phyloP scores from a whole-genome alignment of 2,329 filamentous ascomycete species.

The Clonostachys solani region DNA sequence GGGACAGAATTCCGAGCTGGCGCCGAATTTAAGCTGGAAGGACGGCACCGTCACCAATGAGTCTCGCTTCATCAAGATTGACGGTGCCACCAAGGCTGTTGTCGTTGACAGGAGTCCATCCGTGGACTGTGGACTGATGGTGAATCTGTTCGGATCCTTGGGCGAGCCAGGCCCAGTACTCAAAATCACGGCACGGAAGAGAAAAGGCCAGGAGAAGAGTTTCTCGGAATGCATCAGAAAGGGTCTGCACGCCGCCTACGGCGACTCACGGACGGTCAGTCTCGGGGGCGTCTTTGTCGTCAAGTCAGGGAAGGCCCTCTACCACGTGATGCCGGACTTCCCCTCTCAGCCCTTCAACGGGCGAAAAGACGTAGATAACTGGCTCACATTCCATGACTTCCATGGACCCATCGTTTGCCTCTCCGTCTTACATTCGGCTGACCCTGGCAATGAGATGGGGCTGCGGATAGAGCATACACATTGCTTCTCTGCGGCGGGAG shows the following conservation, averaged over 20 bases:
- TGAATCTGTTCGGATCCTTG: constrained; percentile 31
- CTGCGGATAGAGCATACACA: constrained; percentile 44
- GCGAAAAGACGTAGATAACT: constrained; percentile 21
- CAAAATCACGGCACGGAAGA: constrained; percentile 23
- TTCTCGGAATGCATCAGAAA: constrained; percentile 25
- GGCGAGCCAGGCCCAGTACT: constrained; percentile 25
- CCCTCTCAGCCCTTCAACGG: constrained; percentile 21
- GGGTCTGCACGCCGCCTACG: constrained; percentile 20
- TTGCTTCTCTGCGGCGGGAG: constrained; percentile 26
- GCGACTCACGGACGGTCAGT: constrained; percentile 22
- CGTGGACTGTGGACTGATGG: constrained; percentile 33
- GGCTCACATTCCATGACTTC: constrained; percentile 33
- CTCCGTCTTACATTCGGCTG: constrained; percentile 33
- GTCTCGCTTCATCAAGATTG: constrained; percentile 18
- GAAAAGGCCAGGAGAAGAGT: constrained; percentile 14
- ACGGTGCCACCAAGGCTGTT: constrained; percentile 8
- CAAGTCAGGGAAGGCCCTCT: constrained; percentile 24
- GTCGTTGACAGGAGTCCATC: constrained; percentile 14
- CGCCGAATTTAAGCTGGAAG: constrained; percentile 27
- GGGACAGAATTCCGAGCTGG: constrained; percentile 35
- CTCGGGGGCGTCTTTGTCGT: constrained; percentile 35
- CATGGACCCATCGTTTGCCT: constrained; percentile 30
- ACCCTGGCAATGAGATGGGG: constrained; percentile 25
- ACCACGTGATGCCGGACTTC: constrained; percentile 42
- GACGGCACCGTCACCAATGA: constrained; percentile 14